A percentile compares a stretch with the other conserved stretches of the same genome.
These are phyloP conservation scores for Beauveria sp. DNA, from an alignment of 2,329 filamentous ascomycete genomes.

Conservation along the genomic window DNA sequence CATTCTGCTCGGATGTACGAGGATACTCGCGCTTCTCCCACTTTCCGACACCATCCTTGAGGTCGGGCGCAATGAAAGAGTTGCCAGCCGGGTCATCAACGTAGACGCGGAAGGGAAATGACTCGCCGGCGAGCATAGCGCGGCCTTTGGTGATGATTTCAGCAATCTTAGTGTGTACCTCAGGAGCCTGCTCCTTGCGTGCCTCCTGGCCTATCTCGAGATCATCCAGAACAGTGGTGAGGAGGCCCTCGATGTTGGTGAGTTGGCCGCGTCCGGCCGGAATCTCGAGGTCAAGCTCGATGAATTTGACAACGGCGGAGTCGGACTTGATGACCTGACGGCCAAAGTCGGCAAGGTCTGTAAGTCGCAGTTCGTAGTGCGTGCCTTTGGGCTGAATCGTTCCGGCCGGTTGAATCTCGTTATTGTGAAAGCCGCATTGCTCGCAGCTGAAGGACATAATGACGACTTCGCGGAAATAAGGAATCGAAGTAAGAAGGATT, in stretches of 20 bases:
- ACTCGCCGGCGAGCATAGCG: slow-evolving; percentile 68
- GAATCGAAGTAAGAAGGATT: slow-evolving; percentile 84
- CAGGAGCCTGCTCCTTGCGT: slow-evolving; percentile 69
- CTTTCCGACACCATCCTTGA: slow-evolving; percentile 73
- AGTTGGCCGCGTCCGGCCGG: slow-evolving; percentile 85
- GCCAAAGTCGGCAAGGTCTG: slow-evolving; percentile 64
- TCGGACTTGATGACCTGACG: slow-evolving; percentile 92
- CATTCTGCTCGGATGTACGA: slow-evolving; percentile 80
- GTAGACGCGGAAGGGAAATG: slow-evolving; percentile 80
- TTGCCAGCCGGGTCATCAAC: slow-evolving; percentile 92
- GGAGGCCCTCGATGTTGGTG: slow-evolving; percentile 85
- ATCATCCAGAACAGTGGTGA: slow-evolving; percentile 71
- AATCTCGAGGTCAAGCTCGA: slow-evolving; percentile 89
- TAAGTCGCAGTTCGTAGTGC: slow-evolving; percentile 76
- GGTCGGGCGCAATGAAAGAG: slow-evolving; percentile 88
- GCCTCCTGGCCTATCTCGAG: slow-evolving; percentile 75
- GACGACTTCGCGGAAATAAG: slow-evolving; percentile 95
- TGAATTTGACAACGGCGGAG: slow-evolving; percentile 74
- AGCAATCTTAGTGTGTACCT: slow-evolving; percentile 70
- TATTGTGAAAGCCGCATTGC: slow-evolving; percentile 83
- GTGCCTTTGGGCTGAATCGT: slow-evolving; percentile 84
- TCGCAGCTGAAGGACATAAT: slow-evolving; percentile 95
- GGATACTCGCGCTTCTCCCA: slow-evolving; percentile 81
- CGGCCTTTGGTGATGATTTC: slow-evolving; percentile 66
- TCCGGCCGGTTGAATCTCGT: slow-evolving; percentile 87